Evolutionary conservation across 2,329 filamentous ascomycete species (phyloP), one percentile per base, ranked within the genome.

Genomic region (Neofusicoccum parvum): DNA sequence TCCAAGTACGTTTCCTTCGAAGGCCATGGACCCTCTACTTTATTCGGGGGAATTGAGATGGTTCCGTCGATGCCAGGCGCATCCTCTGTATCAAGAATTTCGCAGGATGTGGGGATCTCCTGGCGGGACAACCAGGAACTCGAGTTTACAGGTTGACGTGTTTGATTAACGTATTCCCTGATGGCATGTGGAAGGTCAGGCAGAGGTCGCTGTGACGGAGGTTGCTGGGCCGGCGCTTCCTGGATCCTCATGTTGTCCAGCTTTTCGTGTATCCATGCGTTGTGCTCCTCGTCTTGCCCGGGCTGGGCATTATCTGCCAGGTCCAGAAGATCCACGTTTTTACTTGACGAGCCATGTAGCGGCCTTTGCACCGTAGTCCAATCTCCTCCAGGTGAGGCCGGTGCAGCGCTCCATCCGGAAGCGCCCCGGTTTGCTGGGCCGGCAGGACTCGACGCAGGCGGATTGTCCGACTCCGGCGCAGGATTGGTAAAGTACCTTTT

Each of bases 1-100:
- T 86, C 80, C 0, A 97, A 80, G 66, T 96, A 97, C 0, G 83
- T 80, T 1, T 87, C 82, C 51, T 86, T 89, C 4, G 82, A 86
- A 0, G 77, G 68, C 82, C 89, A 94, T 0, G 87, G 80, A 0
- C 81, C 81, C 0, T 84, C 65, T 6, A 73, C 62, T 67, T 69
- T 71, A 74, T 78, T 73, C 11, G 72, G 72, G 2, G 62, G 41
- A n/a, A 50, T n/a, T 5, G 66, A 49, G n/a, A 59, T 23, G 15
- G 37, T 7, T 3, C n/a, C 39, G 17, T 46, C n/a, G n/a, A 39
- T 3, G n/a, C 37, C 11, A 3, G 14, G 14, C 14, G n/a, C 43
- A 3, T 56, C 23, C 9, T 59, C 17, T 1, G n/a, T 34, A 0
- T 74, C 74, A 43, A 85, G 75, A 7, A 90, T 80, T 71, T 91